phyloP scores from a whole-genome alignment of 2,329 filamentous ascomycete genomes.

The Penicillium sp. region DNA sequence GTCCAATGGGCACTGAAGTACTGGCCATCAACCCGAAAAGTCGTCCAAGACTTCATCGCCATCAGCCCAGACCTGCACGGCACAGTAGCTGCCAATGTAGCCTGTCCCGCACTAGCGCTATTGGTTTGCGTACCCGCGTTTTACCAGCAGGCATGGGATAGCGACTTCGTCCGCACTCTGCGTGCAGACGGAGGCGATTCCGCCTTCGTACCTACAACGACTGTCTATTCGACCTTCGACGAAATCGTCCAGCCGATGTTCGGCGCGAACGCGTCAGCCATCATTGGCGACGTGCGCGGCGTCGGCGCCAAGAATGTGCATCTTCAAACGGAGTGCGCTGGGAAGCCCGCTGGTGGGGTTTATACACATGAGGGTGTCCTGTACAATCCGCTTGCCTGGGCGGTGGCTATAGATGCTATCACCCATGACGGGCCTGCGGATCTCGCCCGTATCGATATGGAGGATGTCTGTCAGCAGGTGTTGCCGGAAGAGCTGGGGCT shows the following conservation, averaged over 20 bases:
- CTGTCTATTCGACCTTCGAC: constrained; percentile 50
- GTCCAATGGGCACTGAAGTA: constrained; percentile 55
- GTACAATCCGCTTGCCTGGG: constrained; percentile 46
- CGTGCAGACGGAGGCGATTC: constrained; percentile 48
- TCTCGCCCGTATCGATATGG: constrained; percentile 39
- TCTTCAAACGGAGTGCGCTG: constrained; percentile 45
- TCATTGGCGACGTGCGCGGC: constrained; percentile 35
- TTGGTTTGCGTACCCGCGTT: constrained; percentile 40
- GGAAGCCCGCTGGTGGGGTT: constrained; percentile 39
- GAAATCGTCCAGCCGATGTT: constrained; percentile 52
- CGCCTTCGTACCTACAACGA: constrained; percentile 55
- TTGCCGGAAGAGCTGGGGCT: constrained; percentile 29
- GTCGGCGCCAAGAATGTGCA: constrained; percentile 52
- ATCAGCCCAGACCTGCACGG: constrained; percentile 54
- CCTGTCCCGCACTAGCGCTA: constrained; percentile 25
- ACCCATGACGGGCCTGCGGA: constrained; percentile 46
- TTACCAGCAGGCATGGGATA: constrained; percentile 40
- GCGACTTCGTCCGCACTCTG: constrained; percentile 31
- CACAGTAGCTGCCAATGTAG: constrained; percentile 39
- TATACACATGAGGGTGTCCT: constrained; percentile 53
- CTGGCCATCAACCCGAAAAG: constrained; percentile 13
- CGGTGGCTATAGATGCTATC: constrained; percentile 49
- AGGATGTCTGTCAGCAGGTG: constrained; percentile 39
- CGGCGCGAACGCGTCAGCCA: constrained; percentile 48
- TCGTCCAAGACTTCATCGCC: constrained; percentile 49